Percentiles rank a stretch among this genome's conserved stretches.
Conservation (phyloP, 176 grass and related monocot genomes). For the Lolium multiflorum region DNA sequence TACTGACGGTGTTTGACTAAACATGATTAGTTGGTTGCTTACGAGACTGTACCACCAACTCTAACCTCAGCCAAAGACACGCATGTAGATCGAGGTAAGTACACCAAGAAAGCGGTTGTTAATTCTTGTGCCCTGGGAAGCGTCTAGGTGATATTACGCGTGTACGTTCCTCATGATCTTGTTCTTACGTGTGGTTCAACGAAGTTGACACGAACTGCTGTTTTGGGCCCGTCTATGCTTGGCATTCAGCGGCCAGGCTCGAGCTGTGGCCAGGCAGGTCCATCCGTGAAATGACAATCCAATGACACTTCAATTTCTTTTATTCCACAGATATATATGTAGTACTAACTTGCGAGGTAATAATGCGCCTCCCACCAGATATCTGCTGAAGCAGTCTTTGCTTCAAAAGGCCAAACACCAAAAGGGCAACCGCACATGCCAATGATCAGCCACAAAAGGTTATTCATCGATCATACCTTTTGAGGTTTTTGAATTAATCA, state of each 20-base stretch:
- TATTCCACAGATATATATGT: too few species aligned
- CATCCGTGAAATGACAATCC: neutral
- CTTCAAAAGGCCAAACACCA: slow-evolving; percentile 9
- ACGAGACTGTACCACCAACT: neutral
- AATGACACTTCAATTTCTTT: neutral
- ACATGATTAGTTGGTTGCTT: neutral
- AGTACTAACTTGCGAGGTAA: neutral
- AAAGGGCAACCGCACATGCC: neutral
- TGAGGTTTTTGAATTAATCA: neutral
- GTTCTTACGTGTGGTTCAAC: neutral
- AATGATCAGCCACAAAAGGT: slow-evolving; percentile 33
- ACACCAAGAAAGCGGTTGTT: too few species aligned
- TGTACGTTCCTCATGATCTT: slow-evolving; percentile 8
- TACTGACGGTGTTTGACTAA: too few species aligned
- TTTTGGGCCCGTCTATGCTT: too few species aligned
- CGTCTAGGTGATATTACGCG: neutral
- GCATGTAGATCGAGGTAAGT: neutral
- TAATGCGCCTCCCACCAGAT: neutral
- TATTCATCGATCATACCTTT: neutral
- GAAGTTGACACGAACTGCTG: neutral
- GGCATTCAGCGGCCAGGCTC: neutral
- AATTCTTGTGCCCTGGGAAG: neutral
- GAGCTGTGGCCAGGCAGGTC: neutral
- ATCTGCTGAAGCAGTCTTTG: neutral
- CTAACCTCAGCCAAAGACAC: neutral